Evolutionary conservation across 805 yeast species (phyloP), one percentile per base, ranked within the genome.

Genomic region (Candida qinlingensis): DNA sequence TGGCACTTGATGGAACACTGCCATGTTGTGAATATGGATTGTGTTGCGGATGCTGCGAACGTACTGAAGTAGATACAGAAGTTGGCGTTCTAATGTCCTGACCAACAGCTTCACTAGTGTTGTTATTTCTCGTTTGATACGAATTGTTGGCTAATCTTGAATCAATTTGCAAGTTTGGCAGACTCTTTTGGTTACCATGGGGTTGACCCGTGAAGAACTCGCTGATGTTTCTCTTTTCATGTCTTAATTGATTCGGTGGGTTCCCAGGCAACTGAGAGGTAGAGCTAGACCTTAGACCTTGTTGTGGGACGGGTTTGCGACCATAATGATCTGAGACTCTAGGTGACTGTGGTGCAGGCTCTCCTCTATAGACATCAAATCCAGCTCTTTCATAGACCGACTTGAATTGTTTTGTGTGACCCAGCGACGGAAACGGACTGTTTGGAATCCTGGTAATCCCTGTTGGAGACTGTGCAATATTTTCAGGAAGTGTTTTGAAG

Each of bases 331-430:
- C 48, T 2, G 33, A 11, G 5, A 37, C 27, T 28, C 19, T 19
- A 19, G 19, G 19, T 19, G 54, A 36, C 34, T 35, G 29, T 12
- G 34, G 30, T 7, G 37, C 19, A 6, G 34, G 13, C 12, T 42
- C 26, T 2, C 63, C 65, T 40, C 61, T 72, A 50, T 70, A 71
- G 9, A 77, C 78, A 27, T 86, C 94, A 58, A 87, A 87, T 0
- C 96, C 96, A 0, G 94, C 94, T 55, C 94, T 68, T 61, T 87
- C 94, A 64, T 85, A 80, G 3, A 85, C 94, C 2, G 90, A 83
- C 55, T 74, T 74, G 57, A 81, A 83, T 30, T 80, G 68, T 42
- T 75, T 80, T 36, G 77, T 76, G 0, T 85, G 79, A 47, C 80
- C 81, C 51, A 87, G 66, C 0, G 88, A 85, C 2, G 95, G 95